These are phyloP conservation scores for Lepidium campestre DNA, from an alignment of 441 rosid species.

Conservation along the genomic window DNA sequence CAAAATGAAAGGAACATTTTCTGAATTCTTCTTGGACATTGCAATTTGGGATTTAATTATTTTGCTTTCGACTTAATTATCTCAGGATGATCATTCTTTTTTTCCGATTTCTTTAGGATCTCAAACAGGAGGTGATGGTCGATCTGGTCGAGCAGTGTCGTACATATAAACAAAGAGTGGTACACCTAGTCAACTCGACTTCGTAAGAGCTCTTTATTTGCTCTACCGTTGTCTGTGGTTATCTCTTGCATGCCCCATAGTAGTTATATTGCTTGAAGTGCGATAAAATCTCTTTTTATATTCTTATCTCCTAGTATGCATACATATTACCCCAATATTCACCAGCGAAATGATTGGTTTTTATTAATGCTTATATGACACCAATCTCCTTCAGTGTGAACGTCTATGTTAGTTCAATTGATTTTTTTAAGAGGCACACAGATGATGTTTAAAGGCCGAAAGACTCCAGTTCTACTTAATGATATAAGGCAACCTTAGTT, in stretches of 20 bases:
- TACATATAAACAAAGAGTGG: conserved; percentile 93
- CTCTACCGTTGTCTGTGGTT: conserved; percentile 8
- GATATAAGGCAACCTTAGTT: not conserved
- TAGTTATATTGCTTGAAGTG: not conserved
- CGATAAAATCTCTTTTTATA: not conserved
- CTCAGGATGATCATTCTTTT: not conserved
- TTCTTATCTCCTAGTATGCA: not conserved
- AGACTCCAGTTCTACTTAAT: not conserved
- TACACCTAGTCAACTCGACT: conserved; percentile 97
- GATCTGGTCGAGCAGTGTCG: conserved; percentile 98
- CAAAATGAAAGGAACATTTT: not conserved
- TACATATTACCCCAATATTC: not conserved
- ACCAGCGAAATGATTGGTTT: not conserved
- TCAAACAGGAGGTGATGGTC: conserved; percentile 93
- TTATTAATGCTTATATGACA: not conserved
- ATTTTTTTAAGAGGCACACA: not conserved
- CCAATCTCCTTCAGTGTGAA: not conserved
- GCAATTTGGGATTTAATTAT: not conserved
- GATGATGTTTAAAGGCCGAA: not conserved
- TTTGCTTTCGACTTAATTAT: not conserved
- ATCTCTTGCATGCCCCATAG: not conserved
- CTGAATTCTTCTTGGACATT: not conserved
- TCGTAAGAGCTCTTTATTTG: conserved; percentile 51
- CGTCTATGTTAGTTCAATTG: not conserved
- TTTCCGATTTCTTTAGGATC: conserved; percentile 49